Percentiles rank a stretch among this genome's conserved stretches.
Evolutionary conservation across 2,329 filamentous ascomycete species (phyloP).

Genomic region (Aspergillus aculeatinus): DNA sequence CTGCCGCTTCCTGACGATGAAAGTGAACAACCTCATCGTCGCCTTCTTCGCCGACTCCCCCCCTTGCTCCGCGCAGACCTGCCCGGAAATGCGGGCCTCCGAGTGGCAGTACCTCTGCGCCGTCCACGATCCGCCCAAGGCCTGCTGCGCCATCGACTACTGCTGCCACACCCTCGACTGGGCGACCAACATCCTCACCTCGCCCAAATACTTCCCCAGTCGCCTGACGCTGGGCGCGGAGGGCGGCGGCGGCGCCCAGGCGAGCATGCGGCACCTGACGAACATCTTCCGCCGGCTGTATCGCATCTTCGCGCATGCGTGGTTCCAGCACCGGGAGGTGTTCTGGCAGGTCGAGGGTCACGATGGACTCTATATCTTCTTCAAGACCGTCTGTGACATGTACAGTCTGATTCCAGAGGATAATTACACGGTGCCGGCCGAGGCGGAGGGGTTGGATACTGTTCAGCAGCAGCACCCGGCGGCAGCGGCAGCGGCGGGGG

Average conservation of each 20-base stretch:
- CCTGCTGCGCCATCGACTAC: conserved; percentile 97
- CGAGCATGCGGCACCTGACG: conserved; percentile 67
- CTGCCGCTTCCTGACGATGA: conserved; percentile 90
- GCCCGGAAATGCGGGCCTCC: conserved; percentile 95
- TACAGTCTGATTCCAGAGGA: conserved; percentile 88
- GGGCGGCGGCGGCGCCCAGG: conserved; percentile 41
- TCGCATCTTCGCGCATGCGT: conserved; percentile 95
- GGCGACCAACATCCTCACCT: conserved; percentile 92
- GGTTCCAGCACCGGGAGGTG: conserved; percentile 94
- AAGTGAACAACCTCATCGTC: conserved; percentile 89
- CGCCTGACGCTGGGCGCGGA: conserved; percentile 63
- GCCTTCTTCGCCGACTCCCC: conserved; percentile 89
- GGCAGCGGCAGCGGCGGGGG: conserved; percentile 9
- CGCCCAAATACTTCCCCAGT: conserved; percentile 92
- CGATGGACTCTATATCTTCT: conserved; percentile 92
- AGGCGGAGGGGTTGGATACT: conserved; percentile 78
- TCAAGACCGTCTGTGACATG: conserved; percentile 93
- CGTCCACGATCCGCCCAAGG: conserved; percentile 93
- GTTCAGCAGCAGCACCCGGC: conserved; percentile 25
- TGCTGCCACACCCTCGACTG: conserved; percentile 98
- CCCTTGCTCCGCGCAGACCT: conserved; percentile 83
- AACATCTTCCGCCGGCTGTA: conserved; percentile 95
- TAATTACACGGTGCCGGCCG: conserved; percentile 91
- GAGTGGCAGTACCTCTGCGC: conserved; percentile 99
- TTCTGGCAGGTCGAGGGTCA: conserved; percentile 92